Percentiles rank a stretch among this genome's conserved stretches.
phyloP scores from a whole-genome alignment of 2,329 filamentous ascomycete species.

The Clonostachys rosea region DNA sequence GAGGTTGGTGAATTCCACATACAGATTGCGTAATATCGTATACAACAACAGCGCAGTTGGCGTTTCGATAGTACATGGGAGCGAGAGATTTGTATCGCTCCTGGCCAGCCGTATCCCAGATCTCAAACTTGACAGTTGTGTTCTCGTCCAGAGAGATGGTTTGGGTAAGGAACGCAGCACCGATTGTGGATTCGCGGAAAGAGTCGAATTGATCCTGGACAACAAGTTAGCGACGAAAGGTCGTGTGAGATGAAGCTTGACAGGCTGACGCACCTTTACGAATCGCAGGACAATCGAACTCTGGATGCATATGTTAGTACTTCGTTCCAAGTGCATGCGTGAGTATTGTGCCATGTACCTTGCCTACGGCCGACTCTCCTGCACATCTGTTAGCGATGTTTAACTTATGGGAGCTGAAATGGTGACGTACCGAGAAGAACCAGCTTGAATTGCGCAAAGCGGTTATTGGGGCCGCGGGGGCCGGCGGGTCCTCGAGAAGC shows the following conservation, averaged over 20 bases:
- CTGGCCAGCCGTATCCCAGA: conserved; percentile 98
- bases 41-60: conserved; percentile 97
- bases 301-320: conserved; percentile 37
- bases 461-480: conserved; percentile 64
- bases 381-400: background rate
- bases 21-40: conserved; percentile 99
- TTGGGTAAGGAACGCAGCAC: conserved; percentile 97
- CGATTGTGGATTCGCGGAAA: conserved; percentile 96
- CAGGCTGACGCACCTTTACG: conserved; percentile 69
- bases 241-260: background rate
- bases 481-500: conserved; percentile 70
- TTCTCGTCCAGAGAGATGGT: conserved; percentile 97
- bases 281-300: conserved; percentile 97
- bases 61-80: conserved; percentile 99
- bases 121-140: conserved; percentile 99
- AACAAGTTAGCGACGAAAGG: conserved; percentile 4
- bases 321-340: conserved; percentile 1
- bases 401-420: background rate
- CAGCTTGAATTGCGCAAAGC: conserved; percentile 99
- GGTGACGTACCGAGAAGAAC: conserved; percentile 78
- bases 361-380: conserved; percentile 99
- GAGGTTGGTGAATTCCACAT: conserved; percentile 29
- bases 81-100: conserved; percentile 98
- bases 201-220: conserved; percentile 93
- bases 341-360: conserved; percentile 51